phyloP scores from a whole-genome alignment of 2,329 filamentous ascomycete genomes.

The Aspergillus tanneri region DNA sequence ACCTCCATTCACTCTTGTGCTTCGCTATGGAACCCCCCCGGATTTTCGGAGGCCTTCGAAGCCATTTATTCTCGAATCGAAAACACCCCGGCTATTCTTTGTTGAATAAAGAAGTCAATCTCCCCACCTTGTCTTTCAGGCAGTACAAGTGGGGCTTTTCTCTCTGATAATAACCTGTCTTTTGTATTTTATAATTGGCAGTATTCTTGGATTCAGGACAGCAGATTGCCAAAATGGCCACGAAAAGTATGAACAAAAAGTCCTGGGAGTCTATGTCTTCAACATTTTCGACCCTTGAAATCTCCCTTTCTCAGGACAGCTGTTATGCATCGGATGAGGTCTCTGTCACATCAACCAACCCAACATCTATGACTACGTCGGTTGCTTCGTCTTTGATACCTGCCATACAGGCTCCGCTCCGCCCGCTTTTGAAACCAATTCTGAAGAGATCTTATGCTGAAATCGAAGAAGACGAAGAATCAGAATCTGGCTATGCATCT shows the following conservation, averaged over 20 bases:
- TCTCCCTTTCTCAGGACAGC: slow-evolving; percentile 41
- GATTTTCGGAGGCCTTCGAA: slow-evolving; percentile 32
- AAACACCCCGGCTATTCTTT: slow-evolving; percentile 12
- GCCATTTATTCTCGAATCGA: slow-evolving; percentile 25
- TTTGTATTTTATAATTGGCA: no score
- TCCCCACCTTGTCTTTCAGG: slow-evolving; percentile 7
- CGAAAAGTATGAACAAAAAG: slow-evolving; percentile 25
- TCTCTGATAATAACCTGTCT: no score
- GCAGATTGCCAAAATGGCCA: slow-evolving; percentile 28
- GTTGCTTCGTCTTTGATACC: slow-evolving; percentile 24
- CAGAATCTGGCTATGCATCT: slow-evolving; percentile 41
- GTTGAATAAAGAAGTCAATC: slow-evolving; percentile 4
- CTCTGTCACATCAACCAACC: slow-evolving; percentile 33
- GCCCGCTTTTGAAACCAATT: slow-evolving; percentile 34
- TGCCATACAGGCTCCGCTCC: slow-evolving; percentile 21
- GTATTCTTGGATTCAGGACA: slow-evolving; percentile 1
- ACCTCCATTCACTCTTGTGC: slow-evolving; percentile 22
- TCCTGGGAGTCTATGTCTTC: slow-evolving; percentile 42
- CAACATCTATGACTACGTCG: slow-evolving; percentile 24
- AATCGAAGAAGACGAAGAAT: slow-evolving; percentile 28
- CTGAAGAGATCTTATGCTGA: slow-evolving; percentile 33
- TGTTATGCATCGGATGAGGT: slow-evolving; percentile 42
- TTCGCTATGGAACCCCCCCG: slow-evolving; percentile 34
- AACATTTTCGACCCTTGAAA: slow-evolving; percentile 36
- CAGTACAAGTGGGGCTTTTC: slow-evolving; percentile 8